A percentile compares a stretch with the other conserved stretches of the same genome.
Evolutionary conservation across 2,329 filamentous ascomycete genomes (phyloP).

Genomic region (Fusarium mexicanum): DNA sequence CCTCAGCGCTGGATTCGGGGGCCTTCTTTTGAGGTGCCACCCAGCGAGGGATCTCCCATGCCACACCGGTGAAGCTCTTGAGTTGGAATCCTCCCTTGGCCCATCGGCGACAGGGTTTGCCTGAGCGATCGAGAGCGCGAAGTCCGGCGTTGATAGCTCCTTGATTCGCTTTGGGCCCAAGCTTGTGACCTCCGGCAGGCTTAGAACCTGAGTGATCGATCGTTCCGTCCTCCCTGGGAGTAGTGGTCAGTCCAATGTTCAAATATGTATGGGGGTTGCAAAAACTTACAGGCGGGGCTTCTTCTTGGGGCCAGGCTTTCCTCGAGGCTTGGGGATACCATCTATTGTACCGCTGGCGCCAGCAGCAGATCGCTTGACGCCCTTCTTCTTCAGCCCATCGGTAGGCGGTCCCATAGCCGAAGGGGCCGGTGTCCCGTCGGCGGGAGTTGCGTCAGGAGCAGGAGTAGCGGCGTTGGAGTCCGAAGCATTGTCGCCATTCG

Average conservation of each 20-base stretch:
- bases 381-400: constrained; percentile 78
- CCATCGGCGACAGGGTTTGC: constrained; percentile 94
- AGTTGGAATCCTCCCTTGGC: constrained; percentile 81
- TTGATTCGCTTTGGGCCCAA: constrained; percentile 95
- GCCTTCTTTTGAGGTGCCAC: constrained; percentile 72
- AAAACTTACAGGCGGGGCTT: constrained; percentile 87
- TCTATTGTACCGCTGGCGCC: constrained; percentile 71
- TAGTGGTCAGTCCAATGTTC: constrained; percentile 42
- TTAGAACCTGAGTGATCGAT: constrained; percentile 66
- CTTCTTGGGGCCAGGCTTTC: constrained; percentile 96
- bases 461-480: constrained; percentile 71
- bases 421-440: constrained; percentile 62
- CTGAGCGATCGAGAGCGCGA: constrained; percentile 90
- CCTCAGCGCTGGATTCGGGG: constrained; percentile 57
- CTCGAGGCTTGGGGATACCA: constrained; percentile 73
- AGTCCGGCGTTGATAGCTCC: constrained; percentile 97
- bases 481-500: constrained; percentile 65
- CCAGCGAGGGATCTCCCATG: constrained; percentile 87
- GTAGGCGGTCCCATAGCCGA: constrained; percentile 68
- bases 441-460: constrained; percentile 60
- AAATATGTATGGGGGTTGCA: neutral
- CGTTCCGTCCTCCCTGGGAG: constrained; percentile 67
- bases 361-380: constrained; percentile 74
- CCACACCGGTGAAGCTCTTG: constrained; percentile 90
- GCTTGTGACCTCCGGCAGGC: constrained; percentile 74